Evolutionary conservation across 2,329 filamentous ascomycete genomes (phyloP).

Genomic region (Ophiostoma ulmi): DNA sequence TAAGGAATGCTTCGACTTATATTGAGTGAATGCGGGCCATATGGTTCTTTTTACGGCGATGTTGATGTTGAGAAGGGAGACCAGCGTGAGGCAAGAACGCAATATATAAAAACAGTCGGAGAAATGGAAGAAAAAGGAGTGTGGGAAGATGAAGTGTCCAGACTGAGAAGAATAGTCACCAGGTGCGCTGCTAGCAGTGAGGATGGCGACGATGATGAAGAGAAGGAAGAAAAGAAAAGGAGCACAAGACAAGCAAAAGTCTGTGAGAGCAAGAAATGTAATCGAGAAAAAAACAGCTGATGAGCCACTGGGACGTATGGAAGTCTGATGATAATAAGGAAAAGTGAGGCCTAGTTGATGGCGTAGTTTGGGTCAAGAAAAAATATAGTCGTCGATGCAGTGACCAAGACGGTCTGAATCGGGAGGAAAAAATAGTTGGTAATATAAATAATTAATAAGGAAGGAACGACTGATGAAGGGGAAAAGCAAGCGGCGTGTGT

Average conservation of each 20-base stretch:
- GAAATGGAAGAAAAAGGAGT: slow-evolving; percentile 13
- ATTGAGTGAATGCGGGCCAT: not conserved
- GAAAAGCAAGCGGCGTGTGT: not conserved
- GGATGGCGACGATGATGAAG: not conserved
- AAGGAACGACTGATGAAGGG: slow-evolving; percentile 8
- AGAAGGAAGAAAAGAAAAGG: not conserved
- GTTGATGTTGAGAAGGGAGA: not conserved
- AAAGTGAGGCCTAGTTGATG: not conserved
- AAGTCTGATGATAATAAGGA: not conserved
- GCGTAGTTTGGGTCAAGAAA: not conserved
- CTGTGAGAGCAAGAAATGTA: not conserved
- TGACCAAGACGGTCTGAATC: not conserved
- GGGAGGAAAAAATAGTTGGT: not conserved
- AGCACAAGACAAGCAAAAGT: not conserved
- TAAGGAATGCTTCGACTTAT: slow-evolving; percentile 6
- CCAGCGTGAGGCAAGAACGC: not conserved
- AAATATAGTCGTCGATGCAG: not conserved
- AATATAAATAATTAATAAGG: not conserved
- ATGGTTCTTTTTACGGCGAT: slow-evolving; percentile 6
- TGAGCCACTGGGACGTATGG: not conserved
- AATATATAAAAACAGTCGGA: slow-evolving; percentile 3
- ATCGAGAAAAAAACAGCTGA: not conserved
- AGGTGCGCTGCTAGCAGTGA: not conserved
- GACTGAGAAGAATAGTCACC: not conserved
- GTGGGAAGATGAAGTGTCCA: not conserved